These are phyloP conservation scores for Plasmodium falciparum DNA, from an alignment of 169 alveolate species.

Conservation along the genomic window DNA sequence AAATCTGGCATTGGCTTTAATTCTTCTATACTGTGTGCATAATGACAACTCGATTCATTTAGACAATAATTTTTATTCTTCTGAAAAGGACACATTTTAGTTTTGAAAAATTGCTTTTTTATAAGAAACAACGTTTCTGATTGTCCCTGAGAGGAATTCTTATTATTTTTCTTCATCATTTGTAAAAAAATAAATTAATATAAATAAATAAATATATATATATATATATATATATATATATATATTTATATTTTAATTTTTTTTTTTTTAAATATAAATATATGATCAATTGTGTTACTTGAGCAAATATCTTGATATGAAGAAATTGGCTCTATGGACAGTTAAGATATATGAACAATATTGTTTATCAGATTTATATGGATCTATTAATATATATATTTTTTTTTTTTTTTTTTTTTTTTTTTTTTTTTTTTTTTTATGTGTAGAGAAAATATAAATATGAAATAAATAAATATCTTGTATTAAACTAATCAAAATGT, in stretches of 20 bases:
- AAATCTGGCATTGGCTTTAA: constrained; percentile 83
- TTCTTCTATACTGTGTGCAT: constrained; percentile 81
- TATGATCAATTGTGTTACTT: too few species aligned
- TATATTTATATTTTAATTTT: too few species aligned
- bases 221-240: background rate
- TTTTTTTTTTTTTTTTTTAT: too few species aligned
- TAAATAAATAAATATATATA: background rate
- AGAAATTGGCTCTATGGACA: too few species aligned
- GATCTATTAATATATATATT: too few species aligned
- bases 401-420: too few species aligned
- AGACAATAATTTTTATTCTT: constrained; percentile 76
- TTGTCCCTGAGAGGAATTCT: constrained; percentile 26
- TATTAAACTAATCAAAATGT: too few species aligned
- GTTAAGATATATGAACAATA: too few species aligned
- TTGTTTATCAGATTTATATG: too few species aligned
- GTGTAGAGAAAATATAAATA: too few species aligned
- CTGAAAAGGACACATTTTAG: constrained; percentile 77
- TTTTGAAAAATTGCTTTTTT: constrained; percentile 74
- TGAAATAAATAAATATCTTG: too few species aligned
- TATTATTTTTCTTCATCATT: constrained; percentile 47
- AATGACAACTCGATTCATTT: constrained; percentile 79
- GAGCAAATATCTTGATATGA: too few species aligned
- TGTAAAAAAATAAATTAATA: background rate
- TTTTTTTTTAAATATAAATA: background rate
- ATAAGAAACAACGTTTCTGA: constrained; percentile 73